Percentiles rank a stretch among this genome's conserved stretches.
phyloP scores from a whole-genome alignment of 1,284 basidiomycete genomes.

The Pseudozyma sp. region DNA sequence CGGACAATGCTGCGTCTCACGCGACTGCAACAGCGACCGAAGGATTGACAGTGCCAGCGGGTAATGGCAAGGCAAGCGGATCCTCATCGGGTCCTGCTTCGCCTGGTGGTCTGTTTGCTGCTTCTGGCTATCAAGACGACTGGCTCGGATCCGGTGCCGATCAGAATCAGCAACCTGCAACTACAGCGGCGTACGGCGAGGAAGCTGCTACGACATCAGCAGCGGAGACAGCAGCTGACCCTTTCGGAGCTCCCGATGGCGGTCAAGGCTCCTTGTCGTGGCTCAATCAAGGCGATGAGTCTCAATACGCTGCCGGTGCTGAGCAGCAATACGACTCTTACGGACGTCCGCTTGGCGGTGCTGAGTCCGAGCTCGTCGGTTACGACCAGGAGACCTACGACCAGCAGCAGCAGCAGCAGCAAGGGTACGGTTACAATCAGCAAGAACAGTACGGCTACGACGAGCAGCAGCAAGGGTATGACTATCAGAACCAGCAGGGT shows the following conservation, averaged over 20 bases:
- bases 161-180: background rate
- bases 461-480: conserved; percentile 21
- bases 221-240: conserved; percentile 14
- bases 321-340: conserved; percentile 39
- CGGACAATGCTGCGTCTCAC: background rate
- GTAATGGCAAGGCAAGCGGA: conserved; percentile 11
- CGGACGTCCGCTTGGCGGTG: conserved; percentile 24
- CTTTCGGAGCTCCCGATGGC: conserved; percentile 26
- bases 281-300: conserved; percentile 16
- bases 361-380: conserved; percentile 12
- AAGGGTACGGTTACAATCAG: conserved; percentile 17
- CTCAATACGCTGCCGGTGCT: conserved; percentile 1
- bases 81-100: conserved; percentile 34
- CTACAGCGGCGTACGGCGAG: conserved; percentile 5
- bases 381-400: conserved; percentile 31
- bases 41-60: conserved; percentile 17
- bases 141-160: conserved; percentile 34
- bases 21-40: background rate
- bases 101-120: conserved; percentile 40
- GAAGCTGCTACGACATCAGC: background rate
- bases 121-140: conserved; percentile 46
- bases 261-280: conserved; percentile 40
- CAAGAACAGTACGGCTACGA: conserved; percentile 27
- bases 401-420: conserved; percentile 25
- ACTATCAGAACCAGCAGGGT: conserved; percentile 23